These are phyloP conservation scores for Talaromyces sp. DNA, from an alignment of 2,329 filamentous ascomycete species.

Conservation along the genomic window DNA sequence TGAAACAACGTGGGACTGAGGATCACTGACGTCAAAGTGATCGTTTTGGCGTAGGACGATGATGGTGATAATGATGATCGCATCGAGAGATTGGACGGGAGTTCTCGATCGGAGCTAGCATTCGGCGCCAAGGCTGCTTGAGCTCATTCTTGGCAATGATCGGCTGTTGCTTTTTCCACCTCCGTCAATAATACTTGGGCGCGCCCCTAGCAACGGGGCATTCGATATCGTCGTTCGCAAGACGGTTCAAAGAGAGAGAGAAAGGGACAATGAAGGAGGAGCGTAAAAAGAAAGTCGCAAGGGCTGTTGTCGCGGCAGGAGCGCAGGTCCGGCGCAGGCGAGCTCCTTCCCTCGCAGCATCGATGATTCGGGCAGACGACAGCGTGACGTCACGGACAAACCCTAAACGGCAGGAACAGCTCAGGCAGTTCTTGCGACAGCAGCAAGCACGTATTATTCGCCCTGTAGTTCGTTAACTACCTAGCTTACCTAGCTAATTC, in stretches of 20 bases:
- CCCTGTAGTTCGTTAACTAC: not conserved
- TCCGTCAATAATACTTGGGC: not conserved
- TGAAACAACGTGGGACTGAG: not conserved
- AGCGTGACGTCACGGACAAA: slow-evolving; percentile 9
- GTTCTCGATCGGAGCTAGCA: not conserved
- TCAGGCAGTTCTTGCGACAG: not conserved
- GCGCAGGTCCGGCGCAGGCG: not conserved
- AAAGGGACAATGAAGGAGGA: not conserved
- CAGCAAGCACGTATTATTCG: not conserved
- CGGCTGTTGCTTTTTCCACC: not conserved
- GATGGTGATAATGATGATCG: not conserved
- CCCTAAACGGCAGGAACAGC: not conserved
- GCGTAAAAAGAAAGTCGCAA: not conserved
- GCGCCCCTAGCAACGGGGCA: not conserved
- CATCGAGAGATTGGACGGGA: not conserved
- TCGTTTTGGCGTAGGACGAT: not conserved
- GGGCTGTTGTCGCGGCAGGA: not conserved
- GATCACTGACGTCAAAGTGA: not conserved
- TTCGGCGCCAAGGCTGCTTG: not conserved
- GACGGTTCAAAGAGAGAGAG: too few relatives aligned
- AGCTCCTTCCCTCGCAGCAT: not conserved
- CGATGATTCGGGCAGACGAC: not conserved
- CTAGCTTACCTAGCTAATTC: too few relatives aligned
- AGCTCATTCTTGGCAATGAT: not conserved
- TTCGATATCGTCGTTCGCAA: not conserved